phyloP scores from a whole-genome alignment of 2,329 filamentous ascomycete species.

The Diatrype stigma region DNA sequence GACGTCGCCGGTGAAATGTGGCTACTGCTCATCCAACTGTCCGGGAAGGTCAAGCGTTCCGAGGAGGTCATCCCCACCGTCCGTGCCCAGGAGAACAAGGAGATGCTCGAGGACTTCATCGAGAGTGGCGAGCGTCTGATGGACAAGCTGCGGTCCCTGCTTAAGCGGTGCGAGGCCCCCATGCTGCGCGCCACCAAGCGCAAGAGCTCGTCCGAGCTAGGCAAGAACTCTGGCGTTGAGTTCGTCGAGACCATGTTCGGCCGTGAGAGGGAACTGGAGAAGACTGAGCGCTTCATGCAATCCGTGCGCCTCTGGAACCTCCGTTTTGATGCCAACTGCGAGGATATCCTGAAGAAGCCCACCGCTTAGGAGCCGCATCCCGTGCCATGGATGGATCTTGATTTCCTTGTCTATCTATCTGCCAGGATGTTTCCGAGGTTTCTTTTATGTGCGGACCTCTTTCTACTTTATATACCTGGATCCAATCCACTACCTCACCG shows the following conservation, averaged over 20 bases:
- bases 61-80: conserved; percentile 74
- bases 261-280: conserved; percentile 80
- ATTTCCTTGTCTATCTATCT: not conserved
- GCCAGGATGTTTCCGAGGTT: conserved; percentile 2
- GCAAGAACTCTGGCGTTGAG: conserved; percentile 87
- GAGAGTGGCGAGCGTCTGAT: conserved; percentile 83
- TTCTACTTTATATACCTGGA: conserved; percentile 1
- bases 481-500: not conserved
- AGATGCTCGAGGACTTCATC: conserved; percentile 87
- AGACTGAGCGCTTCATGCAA: conserved; percentile 90
- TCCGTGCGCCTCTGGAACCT: conserved; percentile 84
- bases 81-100: conserved; percentile 66
- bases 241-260: conserved; percentile 97
- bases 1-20: conserved; percentile 93
- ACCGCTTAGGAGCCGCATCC: conserved; percentile 39
- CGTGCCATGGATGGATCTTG: too few relatives aligned
- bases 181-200: conserved; percentile 88
- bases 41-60: conserved; percentile 88
- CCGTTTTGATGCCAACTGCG: conserved; percentile 93
- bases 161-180: conserved; percentile 87
- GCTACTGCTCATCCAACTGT: conserved; percentile 89
- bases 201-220: conserved; percentile 68
- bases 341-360: conserved; percentile 71
- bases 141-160: conserved; percentile 76
- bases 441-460: conserved; percentile 1